Percentiles rank a stretch among this genome's conserved stretches.
phyloP scores from a whole-genome alignment of 768 basidiomycete genomes.

The Candolleomyces efflorescens region DNA sequence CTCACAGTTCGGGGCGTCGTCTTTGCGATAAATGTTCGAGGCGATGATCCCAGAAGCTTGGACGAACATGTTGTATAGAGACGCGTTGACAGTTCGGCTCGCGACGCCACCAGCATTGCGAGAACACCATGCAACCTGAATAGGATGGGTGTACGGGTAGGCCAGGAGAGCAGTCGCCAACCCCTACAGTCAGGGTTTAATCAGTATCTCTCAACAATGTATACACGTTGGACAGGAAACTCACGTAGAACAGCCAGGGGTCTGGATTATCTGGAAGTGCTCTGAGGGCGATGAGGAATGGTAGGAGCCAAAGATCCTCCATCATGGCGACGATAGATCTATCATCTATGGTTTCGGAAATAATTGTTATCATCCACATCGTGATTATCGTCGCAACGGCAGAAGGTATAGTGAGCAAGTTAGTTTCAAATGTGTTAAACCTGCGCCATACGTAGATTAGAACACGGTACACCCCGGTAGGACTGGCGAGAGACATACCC shows the following conservation, averaged over 20 bases:
- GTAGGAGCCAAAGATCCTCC: slow-evolving; percentile 56
- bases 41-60: slow-evolving; percentile 36
- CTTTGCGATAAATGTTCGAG: slow-evolving; percentile 39
- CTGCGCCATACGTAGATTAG: slow-evolving; percentile 20
- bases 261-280: slow-evolving; percentile 43
- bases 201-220: neutral
- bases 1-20: neutral
- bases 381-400: slow-evolving; percentile 46
- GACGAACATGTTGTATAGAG: slow-evolving; percentile 51
- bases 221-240: slow-evolving; percentile 12
- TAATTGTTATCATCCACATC: slow-evolving; percentile 45
- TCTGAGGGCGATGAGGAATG: slow-evolving; percentile 56
- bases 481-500: slow-evolving; percentile 28
- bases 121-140: slow-evolving; percentile 58
- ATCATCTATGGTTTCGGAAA: slow-evolving; percentile 51
- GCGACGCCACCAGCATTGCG: slow-evolving; percentile 58
- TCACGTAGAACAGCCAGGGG: slow-evolving; percentile 50
- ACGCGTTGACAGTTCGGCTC: slow-evolving; percentile 55
- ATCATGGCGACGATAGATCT: slow-evolving; percentile 50
- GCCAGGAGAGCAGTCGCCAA: slow-evolving; percentile 14
- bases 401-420: slow-evolving; percentile 57
- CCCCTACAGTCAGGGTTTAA: neutral
- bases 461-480: neutral
- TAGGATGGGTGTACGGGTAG: slow-evolving; percentile 40
- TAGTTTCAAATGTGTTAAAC: slow-evolving; percentile 46